Base-by-base conservation (phyloP, 2,329 filamentous ascomycete genomes). In the Aureobasidium sp. region DNA sequence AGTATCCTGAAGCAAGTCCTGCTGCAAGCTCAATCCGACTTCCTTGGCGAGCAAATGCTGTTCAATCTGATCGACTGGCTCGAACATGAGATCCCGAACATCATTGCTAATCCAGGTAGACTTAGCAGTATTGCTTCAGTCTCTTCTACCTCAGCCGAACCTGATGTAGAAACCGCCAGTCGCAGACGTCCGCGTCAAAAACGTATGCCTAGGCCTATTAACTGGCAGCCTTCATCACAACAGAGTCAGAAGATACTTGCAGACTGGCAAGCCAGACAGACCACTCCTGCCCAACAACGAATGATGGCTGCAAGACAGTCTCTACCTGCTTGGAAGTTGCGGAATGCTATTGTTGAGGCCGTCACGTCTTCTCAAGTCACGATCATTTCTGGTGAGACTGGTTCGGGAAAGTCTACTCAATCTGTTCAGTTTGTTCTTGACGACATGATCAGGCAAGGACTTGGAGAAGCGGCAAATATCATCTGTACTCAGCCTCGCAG, bases 371-470 rank as follows among this genome's bases (percentile, higher is more conserved):
- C 93, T 69, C 88, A 97, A 73, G 91, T 99, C 56, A 96, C 91
- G 0, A 97, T 99, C 69, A 94, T 99, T 68, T 95, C 92, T 47
- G 94, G 94, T 67, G 94, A 97, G 76, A 99, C 94, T 4, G 94
- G 94, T 59, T 96, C 91, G 19, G 94, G 94, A 70, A 99, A 99
- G 75, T 96, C 90, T 53, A 97, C 94, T 0, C 94, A 99, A 73
- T 94, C 91, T 2, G 91, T 97, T 37, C 94, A 99, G 73, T 99
- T 97, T 73, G 82, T 99, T 47, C 80, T 99, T 1, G 94, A 99
- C 69, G 90, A 97, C 68, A 78, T 97, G 65, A 96, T 97, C 68
- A 81, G 83, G 64, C 81, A 83, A 49, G 84, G 87, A 8, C 79
- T 95, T 9, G 94, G 93, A 2, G 83, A 83, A 14, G 84, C 84